phyloP scores from a whole-genome alignment of 768 basidiomycete genomes.

The Trametes punicea region DNA sequence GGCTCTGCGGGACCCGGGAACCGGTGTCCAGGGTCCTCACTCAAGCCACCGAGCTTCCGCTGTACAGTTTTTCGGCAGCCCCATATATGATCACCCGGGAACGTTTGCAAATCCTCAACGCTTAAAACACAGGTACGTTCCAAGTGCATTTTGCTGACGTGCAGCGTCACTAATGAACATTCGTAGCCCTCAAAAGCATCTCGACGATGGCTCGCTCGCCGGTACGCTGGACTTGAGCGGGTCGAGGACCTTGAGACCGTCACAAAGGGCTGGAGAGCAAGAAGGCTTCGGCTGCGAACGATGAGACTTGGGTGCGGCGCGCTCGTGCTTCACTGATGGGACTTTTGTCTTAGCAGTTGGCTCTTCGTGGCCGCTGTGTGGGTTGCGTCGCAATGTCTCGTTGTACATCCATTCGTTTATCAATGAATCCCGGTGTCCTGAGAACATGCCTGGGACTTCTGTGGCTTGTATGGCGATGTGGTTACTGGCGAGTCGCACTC shows the following conservation, averaged over 20 bases:
- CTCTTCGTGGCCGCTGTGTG: constrained; percentile 68
- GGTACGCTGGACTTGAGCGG: constrained; percentile 59
- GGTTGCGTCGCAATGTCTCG: constrained; percentile 85
- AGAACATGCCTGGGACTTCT: too few relatives aligned
- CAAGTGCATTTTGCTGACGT: neutral
- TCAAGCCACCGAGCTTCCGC: constrained; percentile 29
- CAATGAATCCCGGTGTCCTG: neutral
- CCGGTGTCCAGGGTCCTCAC: constrained; percentile 21
- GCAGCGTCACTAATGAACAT: constrained; percentile 20
- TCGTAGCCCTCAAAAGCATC: constrained; percentile 79
- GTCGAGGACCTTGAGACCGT: constrained; percentile 91
- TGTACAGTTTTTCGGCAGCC: constrained; percentile 34
- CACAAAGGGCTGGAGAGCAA: constrained; percentile 70
- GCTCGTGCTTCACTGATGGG: constrained; percentile 37
- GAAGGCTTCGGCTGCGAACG: constrained; percentile 37
- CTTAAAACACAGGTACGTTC: constrained; percentile 61
- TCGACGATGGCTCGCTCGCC: constrained; percentile 78
- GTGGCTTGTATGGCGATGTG: too few relatives aligned
- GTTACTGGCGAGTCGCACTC: too few relatives aligned
- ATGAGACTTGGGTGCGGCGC: constrained; percentile 91
- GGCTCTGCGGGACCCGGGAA: constrained; percentile 20
- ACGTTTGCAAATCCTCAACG: constrained; percentile 38
- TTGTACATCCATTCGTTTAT: constrained; percentile 56
- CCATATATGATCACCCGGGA: constrained; percentile 23
- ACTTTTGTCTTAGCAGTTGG: constrained; percentile 41